Base-by-base conservation (phyloP, 352 stramenopile genomes). In the Phytopythium cucurbitacearum region DNA sequence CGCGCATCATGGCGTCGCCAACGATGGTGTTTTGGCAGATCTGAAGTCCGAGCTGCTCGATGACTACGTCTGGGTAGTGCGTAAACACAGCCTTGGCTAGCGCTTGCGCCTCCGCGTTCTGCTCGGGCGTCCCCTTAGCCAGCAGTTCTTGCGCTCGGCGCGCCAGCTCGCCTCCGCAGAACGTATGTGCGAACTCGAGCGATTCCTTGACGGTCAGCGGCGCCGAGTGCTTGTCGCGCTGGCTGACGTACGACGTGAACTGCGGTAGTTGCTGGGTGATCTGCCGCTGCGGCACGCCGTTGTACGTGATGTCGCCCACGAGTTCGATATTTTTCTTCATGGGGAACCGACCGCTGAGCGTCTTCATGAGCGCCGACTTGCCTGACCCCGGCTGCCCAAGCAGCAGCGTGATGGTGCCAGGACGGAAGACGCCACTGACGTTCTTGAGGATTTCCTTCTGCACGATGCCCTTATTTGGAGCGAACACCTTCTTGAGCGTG, bases 141-240 rank as follows among this genome's bases (percentile, higher is more conserved):
- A 92, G 62, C 69, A 62, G 54, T 15, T 87, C 62, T 49, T 69
- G 67, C 4, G 51, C 61, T 67, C 48, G 51, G 53, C 71, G 58
- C 11, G 60, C 61, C 33, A 76, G 40, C 8, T 57, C 56, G 8
- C 57, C 56, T n/a, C 59, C 71, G 36, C 82, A 85, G 60, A 83
- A 96, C 53, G 86, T 72, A 62, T 91, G 87, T 16, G 91, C 69
- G 70, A 76, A 76, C 42, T 71, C 55, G 4, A 79, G 55, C 34
- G 69, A 76, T 52, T 79, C 69, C 3, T 51, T 40, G 1, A 79
- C 66, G 8, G 57, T 69, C 0, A 69, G 49, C 2, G 48, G 38
- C 0, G 62, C 46, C 97, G 97, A 97, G 81, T 48, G 91, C 96
- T 68, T 98, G 68, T 97, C 89, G n/a, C 71, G 62, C 51, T 80